A percentile compares a stretch with the other conserved stretches of the same genome.
Conservation (phyloP, 2,329 filamentous ascomycete species). For the Pseudopithomyces chartarum region DNA sequence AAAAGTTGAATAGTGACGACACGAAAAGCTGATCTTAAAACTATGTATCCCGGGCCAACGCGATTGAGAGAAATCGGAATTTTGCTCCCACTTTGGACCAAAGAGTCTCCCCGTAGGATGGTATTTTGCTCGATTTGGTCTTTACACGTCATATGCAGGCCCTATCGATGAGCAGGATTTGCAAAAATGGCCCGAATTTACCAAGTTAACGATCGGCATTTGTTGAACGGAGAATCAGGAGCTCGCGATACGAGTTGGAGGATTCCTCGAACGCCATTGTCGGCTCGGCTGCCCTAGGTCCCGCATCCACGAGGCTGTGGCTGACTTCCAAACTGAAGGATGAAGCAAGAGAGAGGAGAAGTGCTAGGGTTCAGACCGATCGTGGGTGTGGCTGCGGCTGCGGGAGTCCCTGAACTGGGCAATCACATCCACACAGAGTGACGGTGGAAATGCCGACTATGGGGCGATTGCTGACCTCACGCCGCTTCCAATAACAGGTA, state of each 20-base stretch:
- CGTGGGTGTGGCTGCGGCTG: background rate
- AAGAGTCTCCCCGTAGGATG: too few relatives aligned
- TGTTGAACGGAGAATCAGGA: conserved; percentile 8
- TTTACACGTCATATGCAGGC: background rate
- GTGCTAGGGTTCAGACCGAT: background rate
- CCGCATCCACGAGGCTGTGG: background rate
- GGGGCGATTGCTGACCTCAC: conserved; percentile 3
- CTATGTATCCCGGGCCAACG: too few relatives aligned
- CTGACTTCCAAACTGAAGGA: background rate
- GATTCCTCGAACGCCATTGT: background rate
- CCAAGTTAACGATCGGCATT: conserved; percentile 17
- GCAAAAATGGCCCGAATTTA: conserved; percentile 8
- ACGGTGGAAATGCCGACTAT: background rate
- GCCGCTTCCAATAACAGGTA: background rate
- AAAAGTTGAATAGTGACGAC: too few relatives aligned
- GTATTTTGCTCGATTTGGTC: background rate
- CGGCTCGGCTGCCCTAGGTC: background rate
- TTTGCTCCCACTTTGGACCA: too few relatives aligned
- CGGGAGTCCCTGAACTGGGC: background rate
- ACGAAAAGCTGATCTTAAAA: too few relatives aligned
- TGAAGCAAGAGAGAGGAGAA: background rate
- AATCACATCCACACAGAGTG: background rate
- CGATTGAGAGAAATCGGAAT: too few relatives aligned
- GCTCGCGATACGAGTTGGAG: conserved; percentile 9
- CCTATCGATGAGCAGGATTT: conserved; percentile 10